Evolutionary conservation across 352 stramenopile genomes (phyloP), one percentile per base, ranked within the genome.

Genomic region (Aphanomyces astaci): DNA sequence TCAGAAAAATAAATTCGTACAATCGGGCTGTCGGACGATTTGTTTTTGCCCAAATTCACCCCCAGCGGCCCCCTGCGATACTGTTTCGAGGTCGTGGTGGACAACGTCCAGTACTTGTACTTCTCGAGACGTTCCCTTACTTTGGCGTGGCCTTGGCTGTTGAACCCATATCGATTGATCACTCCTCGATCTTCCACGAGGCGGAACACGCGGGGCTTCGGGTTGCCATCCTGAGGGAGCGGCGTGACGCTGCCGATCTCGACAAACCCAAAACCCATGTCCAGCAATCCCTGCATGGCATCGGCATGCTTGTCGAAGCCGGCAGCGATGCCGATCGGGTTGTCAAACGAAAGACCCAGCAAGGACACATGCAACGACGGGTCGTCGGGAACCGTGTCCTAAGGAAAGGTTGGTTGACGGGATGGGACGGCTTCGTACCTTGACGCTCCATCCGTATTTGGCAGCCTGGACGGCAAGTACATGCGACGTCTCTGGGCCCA

Each of bases 121-220:
- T 28, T 62, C 27, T 88, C 70, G 0, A 97, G 76, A 13, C 86
- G 73, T 24, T 77, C 71, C n/a, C 81, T 72, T 0, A 98, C 95
- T 17, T 72, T 72, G 19, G 92, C 82, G 3, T 96, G 69, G 0
- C 96, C 96, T 27, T 94, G 75, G 71, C 87, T 98, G 84, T 99
- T 99, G 77, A 99, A 99, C 43, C 96, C 97, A 78, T 98, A 99
- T 65, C 96, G 86, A 74, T 99, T 99, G 76, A 99, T 98, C 32
- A 99, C 90, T 5, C 80, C 96, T 22, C 78, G 71, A 75, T 99
- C 95, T 72, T 98, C 93, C 2, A 75, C 63, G 33, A 99, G 73
- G n/a, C 95, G 86, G 75, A 99, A 99, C 75, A 98, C 96, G 52
- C 97, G 86, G 19, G 96, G 97, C 73, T 97, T 97, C 10, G 90